Evolutionary conservation across 768 basidiomycete species (phyloP).

Genomic region (Suillus fuscotomentosus): DNA sequence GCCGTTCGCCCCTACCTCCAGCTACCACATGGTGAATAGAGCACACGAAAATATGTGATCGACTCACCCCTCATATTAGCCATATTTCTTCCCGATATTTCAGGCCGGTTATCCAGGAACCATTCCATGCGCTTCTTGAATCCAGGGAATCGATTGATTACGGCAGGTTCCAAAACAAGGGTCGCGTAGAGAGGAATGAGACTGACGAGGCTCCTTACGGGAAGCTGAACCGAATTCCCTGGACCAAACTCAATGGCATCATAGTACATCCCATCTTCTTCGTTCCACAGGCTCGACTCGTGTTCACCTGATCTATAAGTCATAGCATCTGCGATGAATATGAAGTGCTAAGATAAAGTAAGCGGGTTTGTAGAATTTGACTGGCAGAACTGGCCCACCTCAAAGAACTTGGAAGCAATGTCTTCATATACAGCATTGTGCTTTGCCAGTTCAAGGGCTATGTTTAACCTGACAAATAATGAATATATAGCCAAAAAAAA

Average conservation of each 20-base stretch:
- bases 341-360: constrained; percentile 70
- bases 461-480: constrained; percentile 69
- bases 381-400: constrained; percentile 42
- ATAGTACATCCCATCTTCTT: constrained; percentile 97
- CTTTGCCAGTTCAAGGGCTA: constrained; percentile 96
- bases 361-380: constrained; percentile 7
- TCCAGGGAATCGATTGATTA: constrained; percentile 89
- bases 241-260: constrained; percentile 91
- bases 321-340: constrained; percentile 99
- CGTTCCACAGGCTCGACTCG: constrained; percentile 89
- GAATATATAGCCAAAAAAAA: constrained; percentile 3
- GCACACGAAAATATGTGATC: not conserved
- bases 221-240: constrained; percentile 83
- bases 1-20: constrained; percentile 81
- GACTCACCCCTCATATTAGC: constrained; percentile 87
- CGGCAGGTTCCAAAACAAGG: constrained; percentile 85
- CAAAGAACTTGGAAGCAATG: constrained; percentile 97
- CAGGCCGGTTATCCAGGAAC: constrained; percentile 94
- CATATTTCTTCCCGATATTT: constrained; percentile 87
- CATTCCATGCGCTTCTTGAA: constrained; percentile 99
- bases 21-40: constrained; percentile 14
- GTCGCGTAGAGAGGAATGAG: constrained; percentile 96
- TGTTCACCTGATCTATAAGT: constrained; percentile 81
- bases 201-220: constrained; percentile 94
- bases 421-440: constrained; percentile 98